phyloP scores from a whole-genome alignment of 805 yeast genomes.

The Wickerhamiella spandovensis region DNA sequence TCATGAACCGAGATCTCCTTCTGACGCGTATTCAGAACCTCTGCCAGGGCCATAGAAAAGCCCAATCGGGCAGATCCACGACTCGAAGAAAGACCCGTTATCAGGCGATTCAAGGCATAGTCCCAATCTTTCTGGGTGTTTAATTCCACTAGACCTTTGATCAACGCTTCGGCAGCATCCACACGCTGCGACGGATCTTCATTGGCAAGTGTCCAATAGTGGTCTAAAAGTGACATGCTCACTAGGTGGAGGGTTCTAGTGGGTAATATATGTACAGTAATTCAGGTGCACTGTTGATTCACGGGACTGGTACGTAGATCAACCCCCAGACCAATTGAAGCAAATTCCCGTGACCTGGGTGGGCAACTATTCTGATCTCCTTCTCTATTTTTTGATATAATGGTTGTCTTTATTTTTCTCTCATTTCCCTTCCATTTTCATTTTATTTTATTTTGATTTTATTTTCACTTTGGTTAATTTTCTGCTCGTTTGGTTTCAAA shows the following conservation, averaged over 20 bases:
- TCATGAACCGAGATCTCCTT: slow-evolving; percentile 27
- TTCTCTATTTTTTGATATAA: no score
- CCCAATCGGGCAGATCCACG: slow-evolving; percentile 80
- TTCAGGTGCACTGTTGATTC: background rate
- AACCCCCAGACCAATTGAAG: no score
- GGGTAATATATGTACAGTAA: background rate
- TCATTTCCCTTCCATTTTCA: no score
- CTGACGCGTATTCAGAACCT: slow-evolving; percentile 27
- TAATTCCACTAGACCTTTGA: slow-evolving; percentile 40
- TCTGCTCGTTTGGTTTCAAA: no score
- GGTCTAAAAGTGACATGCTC: slow-evolving; percentile 32
- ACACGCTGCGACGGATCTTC: slow-evolving; percentile 63
- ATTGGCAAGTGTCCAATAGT: slow-evolving; percentile 64
- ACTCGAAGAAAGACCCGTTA: slow-evolving; percentile 69
- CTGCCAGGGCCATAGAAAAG: slow-evolving; percentile 76
- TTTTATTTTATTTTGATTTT: no score
- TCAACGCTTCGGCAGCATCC: slow-evolving; percentile 51
- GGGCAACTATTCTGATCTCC: no score
- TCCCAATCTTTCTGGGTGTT: slow-evolving; percentile 48
- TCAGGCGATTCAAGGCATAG: slow-evolving; percentile 65
- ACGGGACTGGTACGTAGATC: no score
- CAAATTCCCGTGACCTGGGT: no score
- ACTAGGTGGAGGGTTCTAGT: background rate
- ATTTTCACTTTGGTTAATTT: no score
- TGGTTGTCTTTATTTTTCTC: no score